Conservation (phyloP, 805 yeast species). For the Metschnikowia noctiluminum region DNA sequence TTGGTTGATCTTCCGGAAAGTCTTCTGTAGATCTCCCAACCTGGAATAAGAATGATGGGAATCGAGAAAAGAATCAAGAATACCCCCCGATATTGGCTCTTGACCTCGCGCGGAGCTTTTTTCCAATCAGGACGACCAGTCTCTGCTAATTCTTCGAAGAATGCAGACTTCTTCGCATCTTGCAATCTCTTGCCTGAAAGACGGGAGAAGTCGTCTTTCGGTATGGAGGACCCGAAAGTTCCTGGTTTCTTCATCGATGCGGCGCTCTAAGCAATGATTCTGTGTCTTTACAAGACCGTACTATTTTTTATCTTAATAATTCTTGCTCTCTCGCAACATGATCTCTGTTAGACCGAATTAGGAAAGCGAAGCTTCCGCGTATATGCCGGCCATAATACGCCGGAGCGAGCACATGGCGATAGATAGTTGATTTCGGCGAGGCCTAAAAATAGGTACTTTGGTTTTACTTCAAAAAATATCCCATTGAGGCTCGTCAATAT, state of each 20-base stretch:
- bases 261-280: too few species aligned
- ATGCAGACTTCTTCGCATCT: conserved; percentile 25
- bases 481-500: neutral
- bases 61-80: conserved; percentile 36
- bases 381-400: neutral
- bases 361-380: neutral
- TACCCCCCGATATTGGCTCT: conserved; percentile 35
- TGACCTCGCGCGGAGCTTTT: conserved; percentile 38
- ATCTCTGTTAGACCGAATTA: neutral
- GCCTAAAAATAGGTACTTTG: neutral
- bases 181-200: conserved; percentile 5
- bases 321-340: neutral
- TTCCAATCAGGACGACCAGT: conserved; percentile 45
- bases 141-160: conserved; percentile 33
- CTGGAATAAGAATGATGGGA: conserved; percentile 33
- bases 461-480: neutral
- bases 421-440: neutral
- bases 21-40: conserved; percentile 33
- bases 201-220: conserved; percentile 7
- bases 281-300: too few species aligned
- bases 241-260: conserved; percentile 13
- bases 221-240: conserved; percentile 7
- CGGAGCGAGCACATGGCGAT: neutral
- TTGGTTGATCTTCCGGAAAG: conserved; percentile 41
- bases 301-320: neutral